Evolutionary conservation across 2,329 filamentous ascomycete species (phyloP).

Genomic region (Drechslerella stenobrocha): DNA sequence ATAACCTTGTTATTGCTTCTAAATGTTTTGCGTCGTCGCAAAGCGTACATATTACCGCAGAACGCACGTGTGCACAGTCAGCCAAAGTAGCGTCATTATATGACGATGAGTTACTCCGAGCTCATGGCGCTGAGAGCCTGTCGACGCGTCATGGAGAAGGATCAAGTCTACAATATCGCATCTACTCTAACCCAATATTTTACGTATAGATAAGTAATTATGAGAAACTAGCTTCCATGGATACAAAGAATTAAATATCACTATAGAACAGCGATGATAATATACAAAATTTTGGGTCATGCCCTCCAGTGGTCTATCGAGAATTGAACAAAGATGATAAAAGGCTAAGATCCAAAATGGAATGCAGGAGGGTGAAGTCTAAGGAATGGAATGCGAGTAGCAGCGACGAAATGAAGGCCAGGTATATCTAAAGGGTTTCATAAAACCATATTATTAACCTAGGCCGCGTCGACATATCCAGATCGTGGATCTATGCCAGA

Average conservation of each 20-base stretch:
- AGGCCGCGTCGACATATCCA: background rate
- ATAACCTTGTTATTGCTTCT: too few relatives aligned
- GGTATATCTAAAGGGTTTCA: background rate
- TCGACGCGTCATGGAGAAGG: too few relatives aligned
- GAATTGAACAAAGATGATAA: conserved; percentile 23
- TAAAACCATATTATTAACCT: background rate
- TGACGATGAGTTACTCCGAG: too few relatives aligned
- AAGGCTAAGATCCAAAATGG: conserved; percentile 1
- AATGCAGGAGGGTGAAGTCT: conserved; percentile 1
- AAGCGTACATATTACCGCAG: too few relatives aligned
- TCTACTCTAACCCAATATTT: too few relatives aligned
- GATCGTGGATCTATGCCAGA: background rate
- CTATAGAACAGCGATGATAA: background rate
- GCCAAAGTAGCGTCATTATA: too few relatives aligned
- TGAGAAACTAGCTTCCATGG: too few relatives aligned
- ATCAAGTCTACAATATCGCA: too few relatives aligned
- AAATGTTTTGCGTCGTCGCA: too few relatives aligned
- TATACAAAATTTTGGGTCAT: conserved; percentile 6
- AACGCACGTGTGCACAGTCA: too few relatives aligned
- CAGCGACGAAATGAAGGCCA: background rate
- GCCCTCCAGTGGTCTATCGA: conserved; percentile 31
- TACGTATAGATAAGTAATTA: too few relatives aligned
- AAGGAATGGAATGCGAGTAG: background rate
- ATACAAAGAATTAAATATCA: background rate
- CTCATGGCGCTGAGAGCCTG: too few relatives aligned